Evolutionary conservation across 2,329 filamentous ascomycete species (phyloP), one percentile per base, ranked within the genome.

Genomic region (Curvularia sp.): DNA sequence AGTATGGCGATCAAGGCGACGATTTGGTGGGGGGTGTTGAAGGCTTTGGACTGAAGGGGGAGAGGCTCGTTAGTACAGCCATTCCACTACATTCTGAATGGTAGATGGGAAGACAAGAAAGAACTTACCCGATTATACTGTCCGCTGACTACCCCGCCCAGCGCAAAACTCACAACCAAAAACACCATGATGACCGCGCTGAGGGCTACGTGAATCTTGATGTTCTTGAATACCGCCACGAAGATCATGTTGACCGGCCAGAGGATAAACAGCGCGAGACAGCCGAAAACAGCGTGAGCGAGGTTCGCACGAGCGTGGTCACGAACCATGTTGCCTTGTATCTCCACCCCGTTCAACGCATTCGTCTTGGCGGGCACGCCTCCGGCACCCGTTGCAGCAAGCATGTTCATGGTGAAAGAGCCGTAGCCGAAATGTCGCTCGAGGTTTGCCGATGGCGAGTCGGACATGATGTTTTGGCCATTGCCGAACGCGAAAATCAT

Each of bases 1-100:
- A 66, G 46, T n/a, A 77, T 57, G 83, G 93, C 46, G 38, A 81
- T 46, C 42, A 83, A 75, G 23, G 81, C 81, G 52, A 82, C 56
- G 62, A 83, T 76, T 60, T 84, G 82, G 67, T 83, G 82, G 3
- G 77, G 68, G 8, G 80, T 76, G 59, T 64, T 75, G 74, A 78
- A 82, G 54, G 67, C 53, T 56, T 78, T 78, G 39, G 78, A 80
- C 74, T 81, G 63, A 39, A 34, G 23, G 12, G 2, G 2, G 32
- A 8, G 5, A 5, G 6, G 7, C 7, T 0, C 49, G 27, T 53
- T 41, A 57, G 51, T 46, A 50, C 34, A n/a, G 27, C 12, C 5
- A 7, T 21, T 27, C n/a, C 18, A 10, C 3, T 28, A 32, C 30
- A 8, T 32, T 32, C 8, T 12, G n/a, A 34, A 1, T 2, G 25